Evolutionary conservation across 306 rosid species (phyloP), one percentile per base, ranked within the genome.

Genomic region (Trifolium pratense): DNA sequence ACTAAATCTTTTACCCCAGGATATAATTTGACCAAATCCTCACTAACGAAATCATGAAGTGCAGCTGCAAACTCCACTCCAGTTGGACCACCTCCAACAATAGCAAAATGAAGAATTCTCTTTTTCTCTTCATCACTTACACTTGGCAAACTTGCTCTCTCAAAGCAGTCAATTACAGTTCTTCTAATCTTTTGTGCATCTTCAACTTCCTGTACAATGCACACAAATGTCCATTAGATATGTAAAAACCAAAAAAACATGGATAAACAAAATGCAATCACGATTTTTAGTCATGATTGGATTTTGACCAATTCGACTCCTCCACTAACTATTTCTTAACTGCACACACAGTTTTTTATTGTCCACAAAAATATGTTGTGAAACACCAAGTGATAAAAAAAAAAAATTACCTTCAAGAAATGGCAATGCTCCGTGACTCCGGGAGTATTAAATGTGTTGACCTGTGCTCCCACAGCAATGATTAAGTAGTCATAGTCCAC

Each of bases 1-100:
- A 94, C 95, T 16, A 87, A 68, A 18, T 87, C 92, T 81, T 90
- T 88, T 10, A 83, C 84, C 49, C 82, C 84, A 17, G 99, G 99
- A 79, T 94, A 94, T 73, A 94, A 57, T 12, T 79, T 82, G 70
- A 85, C 83, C 82, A 94, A 79, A 81, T 94, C 99, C 75, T 87
- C 97, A 36, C 74, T 87, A 66, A 94, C 97, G 76, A 76, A 94
- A 77, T 94, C 99, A 82, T 94, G 96, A 79, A 94, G 99, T 66
- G 84, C 86, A 9, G 99, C 99, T 71, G 99, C 97, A 79, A 94
- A 94, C 84, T 94, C 99, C 80, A 94, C 99, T 51, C 99, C 99
- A 40, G 97, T 91, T 73, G 99, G 99, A 79, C 99, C 99, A 82
- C 99, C 99, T 59, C 99, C 99, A 71, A 94, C 96, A 73, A 94